phyloP scores from a whole-genome alignment of 768 basidiomycete species.

The Pleurotus eryngii region DNA sequence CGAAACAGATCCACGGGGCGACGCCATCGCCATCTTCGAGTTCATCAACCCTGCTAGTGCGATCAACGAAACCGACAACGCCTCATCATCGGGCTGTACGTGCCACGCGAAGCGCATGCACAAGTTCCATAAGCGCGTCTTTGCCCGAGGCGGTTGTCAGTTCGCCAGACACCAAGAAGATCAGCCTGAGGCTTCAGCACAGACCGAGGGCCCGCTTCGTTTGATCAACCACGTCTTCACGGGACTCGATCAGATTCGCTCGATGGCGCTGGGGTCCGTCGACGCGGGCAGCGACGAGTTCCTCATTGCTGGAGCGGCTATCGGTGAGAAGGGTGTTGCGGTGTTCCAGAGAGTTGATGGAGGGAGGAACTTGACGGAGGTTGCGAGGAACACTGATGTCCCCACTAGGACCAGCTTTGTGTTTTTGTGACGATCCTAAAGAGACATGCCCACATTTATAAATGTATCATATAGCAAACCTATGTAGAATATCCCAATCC shows the following conservation, averaged over 20 bases:
- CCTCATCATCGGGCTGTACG: slow-evolving; percentile 43
- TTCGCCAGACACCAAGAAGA: not conserved
- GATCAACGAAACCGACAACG: slow-evolving; percentile 32
- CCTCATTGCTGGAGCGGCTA: slow-evolving; percentile 52
- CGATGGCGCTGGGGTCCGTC: slow-evolving; percentile 45
- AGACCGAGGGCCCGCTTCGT: slow-evolving; percentile 21
- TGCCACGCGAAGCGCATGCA: slow-evolving; percentile 15
- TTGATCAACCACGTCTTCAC: slow-evolving; percentile 51
- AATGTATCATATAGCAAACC: too few species aligned
- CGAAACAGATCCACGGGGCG: slow-evolving; percentile 43
- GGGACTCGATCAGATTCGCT: slow-evolving; percentile 51
- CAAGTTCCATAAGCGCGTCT: slow-evolving; percentile 5
- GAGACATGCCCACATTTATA: too few species aligned
- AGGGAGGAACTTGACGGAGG: slow-evolving; percentile 47
- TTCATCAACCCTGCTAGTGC: slow-evolving; percentile 23
- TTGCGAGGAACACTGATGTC: slow-evolving; percentile 52
- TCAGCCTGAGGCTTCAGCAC: not conserved
- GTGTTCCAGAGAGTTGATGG: slow-evolving; percentile 54
- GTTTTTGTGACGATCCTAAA: not conserved
- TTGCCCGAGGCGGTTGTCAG: slow-evolving; percentile 3
- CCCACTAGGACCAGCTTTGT: slow-evolving; percentile 52
- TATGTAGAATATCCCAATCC: too few species aligned
- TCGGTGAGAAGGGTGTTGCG: slow-evolving; percentile 53
- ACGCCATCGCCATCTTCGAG: slow-evolving; percentile 56
- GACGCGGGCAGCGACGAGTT: slow-evolving; percentile 41